Percentiles rank a stretch among this genome's conserved stretches.
phyloP scores from a whole-genome alignment of 1,139 yeast genomes.

The Komagataea norvegica region DNA sequence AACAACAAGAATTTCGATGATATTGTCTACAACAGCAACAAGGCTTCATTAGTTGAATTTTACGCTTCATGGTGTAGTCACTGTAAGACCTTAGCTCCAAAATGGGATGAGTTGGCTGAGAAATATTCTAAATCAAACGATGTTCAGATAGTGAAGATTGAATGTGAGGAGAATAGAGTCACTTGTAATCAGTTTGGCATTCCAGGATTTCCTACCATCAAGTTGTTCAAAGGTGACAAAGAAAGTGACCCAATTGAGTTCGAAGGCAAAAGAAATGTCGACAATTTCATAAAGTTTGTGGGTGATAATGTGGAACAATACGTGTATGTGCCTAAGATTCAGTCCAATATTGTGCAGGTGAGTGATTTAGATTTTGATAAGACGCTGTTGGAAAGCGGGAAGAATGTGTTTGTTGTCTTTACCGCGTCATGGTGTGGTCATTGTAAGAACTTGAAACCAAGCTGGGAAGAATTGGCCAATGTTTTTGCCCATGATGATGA shows the following conservation, averaged over 20 bases:
- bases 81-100: constrained; percentile 92
- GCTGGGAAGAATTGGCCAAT: constrained; percentile 79
- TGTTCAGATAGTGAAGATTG: constrained; percentile 79
- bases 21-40: constrained; percentile 49
- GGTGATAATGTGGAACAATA: constrained; percentile 55
- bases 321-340: constrained; percentile 32
- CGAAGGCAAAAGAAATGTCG: constrained; percentile 69
- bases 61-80: constrained; percentile 99
- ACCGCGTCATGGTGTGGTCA: constrained; percentile 99
- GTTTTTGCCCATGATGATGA: constrained; percentile 47
- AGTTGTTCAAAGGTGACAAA: constrained; percentile 81
- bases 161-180: constrained; percentile 86
- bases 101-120: constrained; percentile 78
- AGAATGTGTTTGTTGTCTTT: constrained; percentile 75
- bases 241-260: constrained; percentile 58
- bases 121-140: constrained; percentile 44
- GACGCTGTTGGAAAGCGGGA: constrained; percentile 20
- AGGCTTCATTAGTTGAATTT: constrained; percentile 71
- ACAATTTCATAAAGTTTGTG: constrained; percentile 64
- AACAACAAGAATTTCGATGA: constrained; percentile 49
- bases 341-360: constrained; percentile 24
- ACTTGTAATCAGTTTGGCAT: constrained; percentile 71
- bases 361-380: constrained; percentile 26
- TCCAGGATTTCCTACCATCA: constrained; percentile 89
- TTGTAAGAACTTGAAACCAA: constrained; percentile 91